phyloP scores from a whole-genome alignment of 2,329 filamentous ascomycete genomes.

The Hansfordia pulvinata region DNA sequence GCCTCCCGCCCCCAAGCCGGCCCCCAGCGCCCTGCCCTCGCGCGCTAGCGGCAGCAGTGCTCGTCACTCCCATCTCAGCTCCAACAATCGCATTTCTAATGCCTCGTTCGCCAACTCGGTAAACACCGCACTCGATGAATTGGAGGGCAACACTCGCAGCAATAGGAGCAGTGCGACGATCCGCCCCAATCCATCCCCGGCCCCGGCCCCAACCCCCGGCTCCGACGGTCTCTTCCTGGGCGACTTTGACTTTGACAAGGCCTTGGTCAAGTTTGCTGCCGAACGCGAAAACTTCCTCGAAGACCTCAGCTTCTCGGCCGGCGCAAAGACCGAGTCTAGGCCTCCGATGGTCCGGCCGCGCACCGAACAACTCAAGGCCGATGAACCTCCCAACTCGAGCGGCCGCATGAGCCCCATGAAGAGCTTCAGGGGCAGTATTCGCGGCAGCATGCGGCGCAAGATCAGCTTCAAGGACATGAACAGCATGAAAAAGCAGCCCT shows the following conservation, averaged over 20 bases:
- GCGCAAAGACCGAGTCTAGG: slow-evolving; percentile 57
- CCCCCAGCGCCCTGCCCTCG: slow-evolving; percentile 13
- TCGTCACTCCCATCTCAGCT: slow-evolving; percentile 48
- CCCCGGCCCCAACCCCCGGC: slow-evolving; percentile 11
- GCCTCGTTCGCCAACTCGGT: slow-evolving; percentile 35
- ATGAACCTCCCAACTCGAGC: slow-evolving; percentile 47
- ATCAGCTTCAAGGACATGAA: slow-evolving; percentile 93
- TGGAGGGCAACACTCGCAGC: slow-evolving; percentile 43
- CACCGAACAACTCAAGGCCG: slow-evolving; percentile 67
- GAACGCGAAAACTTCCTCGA: slow-evolving; percentile 89
- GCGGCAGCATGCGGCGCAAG: slow-evolving; percentile 83
- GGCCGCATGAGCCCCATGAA: slow-evolving; percentile 41
- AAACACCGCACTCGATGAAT: slow-evolving; percentile 41
- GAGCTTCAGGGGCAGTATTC: slow-evolving; percentile 45
- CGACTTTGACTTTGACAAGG: slow-evolving; percentile 88
- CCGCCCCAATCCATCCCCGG: slow-evolving; percentile 24
- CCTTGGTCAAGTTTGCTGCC: slow-evolving; percentile 86
- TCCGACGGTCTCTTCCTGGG: slow-evolving; percentile 24
- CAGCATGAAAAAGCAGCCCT: slow-evolving; percentile 79
- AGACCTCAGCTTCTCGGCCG: slow-evolving; percentile 79
- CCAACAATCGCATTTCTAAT: slow-evolving; percentile 43
- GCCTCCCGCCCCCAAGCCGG: slow-evolving; percentile 13
- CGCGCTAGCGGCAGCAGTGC: no score
- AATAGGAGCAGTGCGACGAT: slow-evolving; percentile 57
- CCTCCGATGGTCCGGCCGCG: slow-evolving; percentile 65